Base-by-base conservation (phyloP, 108 stramenopile genomes). In the Nannochloropsis salina region DNA sequence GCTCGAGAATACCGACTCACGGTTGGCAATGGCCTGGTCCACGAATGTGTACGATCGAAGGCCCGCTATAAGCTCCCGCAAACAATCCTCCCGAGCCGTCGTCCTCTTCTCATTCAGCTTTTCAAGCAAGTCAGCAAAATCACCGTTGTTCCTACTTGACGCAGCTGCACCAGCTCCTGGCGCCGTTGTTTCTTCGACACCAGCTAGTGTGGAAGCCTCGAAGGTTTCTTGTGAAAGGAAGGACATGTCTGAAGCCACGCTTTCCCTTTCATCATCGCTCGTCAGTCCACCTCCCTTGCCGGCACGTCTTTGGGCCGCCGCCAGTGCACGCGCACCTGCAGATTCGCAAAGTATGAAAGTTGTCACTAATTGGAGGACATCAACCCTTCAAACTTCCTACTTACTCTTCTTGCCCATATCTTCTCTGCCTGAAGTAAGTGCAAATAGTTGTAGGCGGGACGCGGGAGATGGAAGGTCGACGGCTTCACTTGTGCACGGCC, bases 31-130 rank as follows among this genome's bases (percentile, higher is more conserved):
- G 8, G 84, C 87, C 9, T 83, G 83, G 9, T 84, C 87, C 20
- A 84, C 83, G 44, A 84, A 80, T 9, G 80, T 42, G 20, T 83
- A 88, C 80, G 83, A 84, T 3, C 83, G 87, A 83, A 88, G 83
- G 31, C 83, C 83, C 80, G 83, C 84, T 18, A 81, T 88, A 40
- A 88, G 80, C 18, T 79, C 21, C 47, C 45, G 45, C 22, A 84
- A 10, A 22, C 87, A 83, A 22, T 6, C 42, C 47, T 88, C 87
- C 20, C 87, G 87, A 41, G 84, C 43, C 20, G 87, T 82, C 44
- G 80, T 84, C 80, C 87, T 84, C 80, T 88, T 88, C 84, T 88
- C 87, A 41, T 80, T 81, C 40, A 88, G 84, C 87, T 81, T 84
- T 31, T 84, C 81, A 12, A 88, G 83, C 11, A 44, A 45, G 40